Conservation (phyloP, 352 stramenopile species). For the Plasmopara halstedii region DNA sequence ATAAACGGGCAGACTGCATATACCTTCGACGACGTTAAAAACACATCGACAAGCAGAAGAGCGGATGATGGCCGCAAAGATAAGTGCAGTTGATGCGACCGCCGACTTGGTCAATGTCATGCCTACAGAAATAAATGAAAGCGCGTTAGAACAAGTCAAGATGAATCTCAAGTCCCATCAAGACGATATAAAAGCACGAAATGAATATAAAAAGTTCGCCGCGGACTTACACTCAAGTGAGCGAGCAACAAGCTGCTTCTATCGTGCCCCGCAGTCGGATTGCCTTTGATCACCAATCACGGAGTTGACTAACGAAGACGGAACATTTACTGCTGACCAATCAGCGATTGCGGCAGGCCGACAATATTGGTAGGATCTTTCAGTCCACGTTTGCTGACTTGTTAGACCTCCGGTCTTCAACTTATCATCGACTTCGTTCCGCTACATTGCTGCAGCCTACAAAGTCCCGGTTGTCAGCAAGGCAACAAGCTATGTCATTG, state of each 20-base stretch:
- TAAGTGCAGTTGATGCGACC: constrained; percentile 3
- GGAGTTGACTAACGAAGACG: background rate
- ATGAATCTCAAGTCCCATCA: background rate
- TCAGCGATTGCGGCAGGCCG: background rate
- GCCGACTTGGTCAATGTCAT: background rate
- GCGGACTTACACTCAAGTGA: constrained; percentile 9
- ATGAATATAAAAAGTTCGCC: constrained; percentile 11
- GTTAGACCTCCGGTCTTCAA: background rate
- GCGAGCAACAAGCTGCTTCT: constrained; percentile 7
- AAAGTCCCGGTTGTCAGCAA: background rate
- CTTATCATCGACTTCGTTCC: background rate
- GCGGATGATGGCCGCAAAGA: background rate
- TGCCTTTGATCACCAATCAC: constrained; percentile 3
- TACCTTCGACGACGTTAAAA: constrained; percentile 1
- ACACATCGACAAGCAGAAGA: background rate
- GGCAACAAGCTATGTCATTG: background rate
- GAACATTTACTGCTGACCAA: background rate
- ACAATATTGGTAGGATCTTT: background rate
- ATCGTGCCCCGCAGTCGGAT: constrained; percentile 2
- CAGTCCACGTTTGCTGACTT: constrained; percentile 2
- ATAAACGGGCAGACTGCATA: constrained; percentile 11
- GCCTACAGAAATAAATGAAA: background rate
- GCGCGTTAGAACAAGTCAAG: background rate
- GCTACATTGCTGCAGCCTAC: background rate
- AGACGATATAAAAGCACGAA: background rate